Base-by-base conservation (phyloP, 495 filamentous ascomycete genomes). In the Lichina pygmaea region DNA sequence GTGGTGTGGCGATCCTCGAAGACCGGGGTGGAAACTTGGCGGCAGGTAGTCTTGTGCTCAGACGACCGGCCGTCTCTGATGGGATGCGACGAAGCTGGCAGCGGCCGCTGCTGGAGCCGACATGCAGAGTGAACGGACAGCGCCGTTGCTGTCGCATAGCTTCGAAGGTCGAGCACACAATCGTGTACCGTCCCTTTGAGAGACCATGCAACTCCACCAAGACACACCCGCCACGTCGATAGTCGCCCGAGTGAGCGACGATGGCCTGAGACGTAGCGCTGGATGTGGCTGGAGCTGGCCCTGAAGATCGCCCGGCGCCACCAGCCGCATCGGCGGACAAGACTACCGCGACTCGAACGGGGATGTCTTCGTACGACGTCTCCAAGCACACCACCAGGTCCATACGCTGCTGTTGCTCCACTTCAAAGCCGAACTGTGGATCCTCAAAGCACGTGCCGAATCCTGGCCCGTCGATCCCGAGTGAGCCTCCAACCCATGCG, bases 151-250 rank as follows among this genome's bases (percentile, higher is more conserved):
- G 24, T 24, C 24, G 24, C 32, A 73, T 73, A 0, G 76, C 68
- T 41, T 92, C 82, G 55, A 91, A 94, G 1, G 89, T 93, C 7
- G 78, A 85, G 51, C 73, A 78, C 9, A 95, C 75, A 42, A 93
- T 67, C 0, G 84, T 93, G 59, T 95, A 95, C 0, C 64, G 66
- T 3, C 86, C 86, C 3, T 64, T 57, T 30, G 69, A 66, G 7
- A 86, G 57, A 7, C 54, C 55, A 11, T 58, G 55, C 10, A 70
- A 56, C 45, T 78, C 71, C 5, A 76, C 75, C 34, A 82, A 58
- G 6, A 78, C 82, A 52, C 77, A 79, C 10, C 24, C 24, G 31
- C 78, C 79, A 9, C 75, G 75, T 33, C 75, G 71, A 60, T 97
- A 93, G 41, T 93, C 86, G 11, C 79, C 79, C 38, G 78, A 84